phyloP scores from a whole-genome alignment of 2,329 filamentous ascomycete genomes.

The Talaromyces sp. region DNA sequence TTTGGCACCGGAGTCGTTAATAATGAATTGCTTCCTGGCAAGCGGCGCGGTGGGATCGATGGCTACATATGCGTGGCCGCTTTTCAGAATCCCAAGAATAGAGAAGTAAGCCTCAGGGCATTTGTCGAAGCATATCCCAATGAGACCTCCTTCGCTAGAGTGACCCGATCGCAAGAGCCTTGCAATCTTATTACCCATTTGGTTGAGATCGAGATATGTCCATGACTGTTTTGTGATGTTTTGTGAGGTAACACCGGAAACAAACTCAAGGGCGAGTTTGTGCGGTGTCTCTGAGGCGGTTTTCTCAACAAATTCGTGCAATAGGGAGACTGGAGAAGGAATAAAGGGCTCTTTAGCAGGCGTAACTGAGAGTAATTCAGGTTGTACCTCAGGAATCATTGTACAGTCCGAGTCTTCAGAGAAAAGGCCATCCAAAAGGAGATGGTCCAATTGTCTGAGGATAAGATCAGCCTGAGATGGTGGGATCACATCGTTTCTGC shows the following conservation, averaged over 20 bases:
- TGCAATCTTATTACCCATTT: slow-evolving; percentile 69
- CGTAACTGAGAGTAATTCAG: slow-evolving; percentile 57
- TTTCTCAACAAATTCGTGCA: slow-evolving; percentile 76
- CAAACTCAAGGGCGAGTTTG: slow-evolving; percentile 72
- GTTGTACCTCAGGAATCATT: slow-evolving; percentile 34
- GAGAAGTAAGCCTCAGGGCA: slow-evolving; percentile 79
- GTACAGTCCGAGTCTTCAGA: slow-evolving; percentile 43
- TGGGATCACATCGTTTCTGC: slow-evolving; percentile 63
- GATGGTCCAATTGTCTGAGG: slow-evolving; percentile 67
- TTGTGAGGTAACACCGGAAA: slow-evolving; percentile 52
- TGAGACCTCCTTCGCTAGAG: slow-evolving; percentile 56
- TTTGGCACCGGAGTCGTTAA: slow-evolving; percentile 66
- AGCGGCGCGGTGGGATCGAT: slow-evolving; percentile 71
- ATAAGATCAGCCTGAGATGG: slow-evolving; percentile 64
- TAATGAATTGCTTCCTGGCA: slow-evolving; percentile 72
- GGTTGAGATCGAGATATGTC: slow-evolving; percentile 71
- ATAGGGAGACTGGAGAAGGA: slow-evolving; percentile 54
- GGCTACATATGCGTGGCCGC: slow-evolving; percentile 76
- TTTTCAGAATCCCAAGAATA: slow-evolving; percentile 77
- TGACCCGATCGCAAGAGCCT: slow-evolving; percentile 56
- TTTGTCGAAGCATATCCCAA: slow-evolving; percentile 80
- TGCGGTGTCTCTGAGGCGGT: slow-evolving; percentile 57
- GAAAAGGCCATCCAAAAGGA: slow-evolving; percentile 59
- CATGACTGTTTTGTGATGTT: slow-evolving; percentile 55
- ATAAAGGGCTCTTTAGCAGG: slow-evolving; percentile 60